Evolutionary conservation across 306 rosid species (phyloP).

Genomic region (Luffa acutangula): DNA sequence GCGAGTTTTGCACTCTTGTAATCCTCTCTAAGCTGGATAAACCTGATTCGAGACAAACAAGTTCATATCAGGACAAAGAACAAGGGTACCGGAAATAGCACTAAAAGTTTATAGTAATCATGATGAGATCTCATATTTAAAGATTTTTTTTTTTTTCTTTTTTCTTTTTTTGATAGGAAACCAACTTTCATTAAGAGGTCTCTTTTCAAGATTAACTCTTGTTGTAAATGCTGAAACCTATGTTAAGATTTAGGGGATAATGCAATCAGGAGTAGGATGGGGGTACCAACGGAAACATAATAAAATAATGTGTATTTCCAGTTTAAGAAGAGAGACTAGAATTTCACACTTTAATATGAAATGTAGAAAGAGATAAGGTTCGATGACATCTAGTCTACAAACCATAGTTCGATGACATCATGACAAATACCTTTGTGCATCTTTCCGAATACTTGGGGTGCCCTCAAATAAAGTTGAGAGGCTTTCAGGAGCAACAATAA

Average conservation of each 20-base stretch:
- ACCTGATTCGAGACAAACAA: conserved; percentile 34
- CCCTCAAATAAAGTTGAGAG: conserved; percentile 90
- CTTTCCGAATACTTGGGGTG: conserved; percentile 93
- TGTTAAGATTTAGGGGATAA: not conserved
- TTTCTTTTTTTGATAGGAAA: not conserved
- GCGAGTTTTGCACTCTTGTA: conserved; percentile 96
- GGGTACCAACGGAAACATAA: not conserved
- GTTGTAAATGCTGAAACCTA: not conserved
- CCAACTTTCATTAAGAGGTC: not conserved
- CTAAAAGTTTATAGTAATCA: not conserved
- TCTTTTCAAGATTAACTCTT: not conserved
- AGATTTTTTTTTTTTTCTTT: not conserved
- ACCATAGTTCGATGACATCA: too few species aligned
- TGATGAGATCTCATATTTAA: not conserved
- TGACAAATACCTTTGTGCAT: conserved; percentile 56
- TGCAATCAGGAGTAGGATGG: not conserved
- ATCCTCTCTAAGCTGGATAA: conserved; percentile 92
- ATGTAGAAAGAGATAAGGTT: not conserved
- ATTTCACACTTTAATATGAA: not conserved
- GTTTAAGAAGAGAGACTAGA: not conserved
- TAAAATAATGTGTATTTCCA: not conserved
- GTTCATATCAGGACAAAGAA: conserved; percentile 15
- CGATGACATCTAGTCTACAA: too few species aligned
- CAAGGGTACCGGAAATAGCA: too few species aligned
- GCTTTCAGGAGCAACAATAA: conserved; percentile 98